Evolutionary conservation across 1,284 basidiomycete species (phyloP), one percentile per base, ranked within the genome.

Genomic region (Leccinum glutinopallens): DNA sequence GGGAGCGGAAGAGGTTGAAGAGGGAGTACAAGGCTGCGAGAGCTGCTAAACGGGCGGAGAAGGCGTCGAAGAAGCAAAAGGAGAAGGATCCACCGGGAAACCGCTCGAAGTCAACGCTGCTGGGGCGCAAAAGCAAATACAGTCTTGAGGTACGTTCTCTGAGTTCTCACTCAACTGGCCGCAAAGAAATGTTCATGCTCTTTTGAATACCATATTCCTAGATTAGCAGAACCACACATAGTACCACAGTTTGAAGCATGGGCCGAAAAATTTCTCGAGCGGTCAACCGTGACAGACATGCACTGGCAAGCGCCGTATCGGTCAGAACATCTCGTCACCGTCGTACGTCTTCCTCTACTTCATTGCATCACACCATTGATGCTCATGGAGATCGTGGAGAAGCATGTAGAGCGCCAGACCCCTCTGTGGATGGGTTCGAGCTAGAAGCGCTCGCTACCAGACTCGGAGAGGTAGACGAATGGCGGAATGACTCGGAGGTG

Each of bases 21-120:
- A 69, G 58, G 54, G 72, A 70, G 55, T 65, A 63, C 64, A 71
- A 66, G 63, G 70, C 71, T 15, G 65, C 65, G 33, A 74, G 63
- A 39, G 69, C 68, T 25, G 66, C 63, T 41, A 66, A 69, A 63
- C 69, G 39, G 57, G 64, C 46, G 13, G 62, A 60, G 33, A 72
- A 65, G 25, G 62, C 69, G 8, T 63, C 63, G 56, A 43, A n/a
- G 19, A 60, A 53, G 65, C 51, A 53, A 19, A 65, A 56, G 58
- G 13, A 32, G 10, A 51, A 61, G 29, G 13, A 60, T 43, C 59
- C 49, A 10, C 59, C 60, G 29, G 29, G 29, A 71, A 68, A 67
- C 62, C 74, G 10, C 80, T 90, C 1, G 90, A 90, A 70, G 83
- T 87, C 15, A 84, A 82, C 1, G 70, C 80, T 2, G 79, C 80